Conservation (phyloP, 1,139 yeast genomes). For the Lodderomyces elongisporus region DNA sequence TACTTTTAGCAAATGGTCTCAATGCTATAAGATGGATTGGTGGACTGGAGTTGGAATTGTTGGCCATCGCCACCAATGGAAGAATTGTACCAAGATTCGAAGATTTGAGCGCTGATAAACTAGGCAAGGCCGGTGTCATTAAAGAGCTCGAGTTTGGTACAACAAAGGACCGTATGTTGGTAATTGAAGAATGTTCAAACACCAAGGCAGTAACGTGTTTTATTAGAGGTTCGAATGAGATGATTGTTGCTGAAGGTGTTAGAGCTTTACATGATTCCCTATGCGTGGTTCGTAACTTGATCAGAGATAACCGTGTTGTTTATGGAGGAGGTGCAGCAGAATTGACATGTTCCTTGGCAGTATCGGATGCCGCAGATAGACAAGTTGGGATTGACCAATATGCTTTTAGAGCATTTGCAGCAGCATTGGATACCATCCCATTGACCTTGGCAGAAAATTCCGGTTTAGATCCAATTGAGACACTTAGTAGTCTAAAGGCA, state of each 20-base stretch:
- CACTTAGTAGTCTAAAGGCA: slow-evolving; percentile 76
- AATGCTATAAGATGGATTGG: slow-evolving; percentile 99
- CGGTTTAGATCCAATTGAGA: slow-evolving; percentile 90
- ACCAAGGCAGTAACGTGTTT: slow-evolving; percentile 91
- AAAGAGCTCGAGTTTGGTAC: slow-evolving; percentile 94
- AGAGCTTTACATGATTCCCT: slow-evolving; percentile 95
- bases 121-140: slow-evolving; percentile 83
- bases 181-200: slow-evolving; percentile 85
- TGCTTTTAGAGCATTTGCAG: slow-evolving; percentile 92
- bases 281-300: slow-evolving; percentile 94
- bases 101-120: slow-evolving; percentile 74
- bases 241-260: slow-evolving; percentile 96
- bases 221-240: slow-evolving; percentile 91
- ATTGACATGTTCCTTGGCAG: slow-evolving; percentile 86
- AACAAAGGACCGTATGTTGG: slow-evolving; percentile 92
- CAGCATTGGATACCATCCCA: slow-evolving; percentile 87
- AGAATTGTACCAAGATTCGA: slow-evolving; percentile 96
- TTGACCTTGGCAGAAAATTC: slow-evolving; percentile 96
- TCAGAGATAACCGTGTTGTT: slow-evolving; percentile 87
- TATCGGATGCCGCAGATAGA: slow-evolving; percentile 85
- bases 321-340: slow-evolving; percentile 99
- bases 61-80: slow-evolving; percentile 97
- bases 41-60: slow-evolving; percentile 90
- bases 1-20: slow-evolving; percentile 77
- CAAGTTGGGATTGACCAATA: slow-evolving; percentile 96